Base-by-base conservation (phyloP, 345 rosid species). In the Limnanthes douglasii region DNA sequence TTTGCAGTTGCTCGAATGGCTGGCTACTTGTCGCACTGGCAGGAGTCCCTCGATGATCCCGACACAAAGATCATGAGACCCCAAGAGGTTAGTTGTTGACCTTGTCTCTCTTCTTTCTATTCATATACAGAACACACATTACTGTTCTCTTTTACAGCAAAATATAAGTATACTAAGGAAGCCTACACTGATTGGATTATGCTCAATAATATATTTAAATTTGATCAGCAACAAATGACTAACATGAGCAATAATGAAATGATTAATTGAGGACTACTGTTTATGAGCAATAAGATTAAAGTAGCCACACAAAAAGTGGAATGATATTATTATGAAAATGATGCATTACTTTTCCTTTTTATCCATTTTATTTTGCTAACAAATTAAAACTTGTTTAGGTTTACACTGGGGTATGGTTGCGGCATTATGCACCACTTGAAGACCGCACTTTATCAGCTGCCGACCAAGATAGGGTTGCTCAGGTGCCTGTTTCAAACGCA, bases 21-120 rank as follows among this genome's bases (percentile, higher is more conserved):
- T 57, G 98, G 98, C 17, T 90, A 80, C 62, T 58, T 90, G 43
- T 60, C 98, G 0, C 98, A 90, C 56, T 90, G 96, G 96, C 50
- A 68, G 18, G 98, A 90, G 62, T 84, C 98, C 10, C 56, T 80
- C 37, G 98, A 90, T 77, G 96, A 84, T 66, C 94, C 88, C 12
- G 96, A 90, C 50, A 80, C 98, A 18, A 90, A 90, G 76, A 75
- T 90, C 56, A 84, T 90, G 95, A 77, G 96, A 58, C 98, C 95
- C 17, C 98, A 90, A 39, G 86, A 90, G 92, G 98, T 74, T 51
- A 41, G 34, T 43, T 64, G 17, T 28, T n/a, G 14, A 10, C 32
- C 6, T 6, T 6, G n/a, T 4, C 24, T 21, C 7, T 7, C 24
- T 21, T 21, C 24, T 21, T 21, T 21, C 24, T 21, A 4, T 21